phyloP scores from a whole-genome alignment of 2,329 filamentous ascomycete genomes.

The Eutypa lata region DNA sequence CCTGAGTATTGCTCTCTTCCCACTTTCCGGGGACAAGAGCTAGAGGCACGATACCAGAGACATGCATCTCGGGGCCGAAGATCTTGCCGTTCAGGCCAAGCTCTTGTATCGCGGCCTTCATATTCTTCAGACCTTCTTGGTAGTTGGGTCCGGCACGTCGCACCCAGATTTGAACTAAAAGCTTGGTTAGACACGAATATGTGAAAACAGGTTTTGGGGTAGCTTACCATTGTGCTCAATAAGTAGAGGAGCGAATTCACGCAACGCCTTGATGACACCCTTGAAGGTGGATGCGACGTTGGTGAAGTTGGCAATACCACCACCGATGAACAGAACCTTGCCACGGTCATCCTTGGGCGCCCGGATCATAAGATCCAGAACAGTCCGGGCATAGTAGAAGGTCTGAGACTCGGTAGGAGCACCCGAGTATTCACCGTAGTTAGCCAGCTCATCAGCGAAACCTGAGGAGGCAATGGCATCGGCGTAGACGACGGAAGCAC shows the following conservation, averaged over 20 bases:
- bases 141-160: slow-evolving; percentile 90
- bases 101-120: slow-evolving; percentile 94
- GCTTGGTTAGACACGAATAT: background rate
- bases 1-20: slow-evolving; percentile 58
- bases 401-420: slow-evolving; percentile 98
- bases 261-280: slow-evolving; percentile 94
- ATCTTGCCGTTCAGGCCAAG: slow-evolving; percentile 72
- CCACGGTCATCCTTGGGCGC: slow-evolving; percentile 80
- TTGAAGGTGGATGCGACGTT: slow-evolving; percentile 99
- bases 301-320: slow-evolving; percentile 99
- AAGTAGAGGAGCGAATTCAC: slow-evolving; percentile 81
- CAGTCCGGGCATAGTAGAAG: slow-evolving; percentile 97
- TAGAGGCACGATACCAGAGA: slow-evolving; percentile 92
- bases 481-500: slow-evolving; percentile 98
- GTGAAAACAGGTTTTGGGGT: background rate
- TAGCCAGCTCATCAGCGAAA: slow-evolving; percentile 93
- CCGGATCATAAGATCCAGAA: slow-evolving; percentile 95
- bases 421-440: slow-evolving; percentile 99
- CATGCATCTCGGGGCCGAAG: slow-evolving; percentile 82
- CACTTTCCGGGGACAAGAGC: slow-evolving; percentile 69
- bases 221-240: slow-evolving; percentile 76
- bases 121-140: slow-evolving; percentile 99
- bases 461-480: slow-evolving; percentile 96
- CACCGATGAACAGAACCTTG: slow-evolving; percentile 99
- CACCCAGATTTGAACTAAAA: slow-evolving; percentile 88